Base-by-base conservation (phyloP, 2,329 filamentous ascomycete species). In the Dactylellina drechsleri region DNA sequence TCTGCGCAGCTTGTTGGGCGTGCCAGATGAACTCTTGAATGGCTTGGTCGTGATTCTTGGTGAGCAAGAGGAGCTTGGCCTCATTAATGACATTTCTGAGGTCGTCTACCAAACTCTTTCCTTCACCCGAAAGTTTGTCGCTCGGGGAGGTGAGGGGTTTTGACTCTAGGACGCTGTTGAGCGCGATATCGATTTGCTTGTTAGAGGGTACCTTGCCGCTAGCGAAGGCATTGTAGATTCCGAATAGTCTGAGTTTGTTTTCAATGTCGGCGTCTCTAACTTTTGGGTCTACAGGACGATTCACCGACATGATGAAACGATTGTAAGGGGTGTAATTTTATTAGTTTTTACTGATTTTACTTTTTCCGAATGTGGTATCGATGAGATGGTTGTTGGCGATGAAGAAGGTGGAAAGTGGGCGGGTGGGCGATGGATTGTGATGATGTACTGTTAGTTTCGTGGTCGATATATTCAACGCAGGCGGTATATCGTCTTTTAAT, bases 21-120 rank as follows among this genome's bases (percentile, higher is more conserved):
- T 97, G 91, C 91, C 92, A 99, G 83, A 98, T 92, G 83, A 99
- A 98, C 80, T 99, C 93, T 81, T 99, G 95, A 18, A 99, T 84
- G 70, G 98, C 84, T 80, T 99, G 93, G 81, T 93, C 95, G 73
- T 97, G 88, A 81, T 99, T 99, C 87, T 98, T 99, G 83, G 90
- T 91, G 26, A 99, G 85, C 7, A 98, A 84, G 12, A 99, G 86
- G 68, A 89, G 83, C 85, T 97, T 96, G 71, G 94, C 91, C 81
- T 95, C 88, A 79, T 91, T 88, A 53, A 99, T 89, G 60, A 97
- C 92, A 64, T 91, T 86, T 75, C 88, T 89, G 67, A 95, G 83
- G 78, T 98, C 94, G 49, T 85, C 84, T 2, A 97, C 88, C 1
- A 99, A 87, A n/a, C 84, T 83, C 81, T 89, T 89, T 71, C 95